Percentiles rank a stretch among this genome's conserved stretches.
phyloP scores from a whole-genome alignment of 179 eudicot genomes.

The Drosera spatulata region DNA sequence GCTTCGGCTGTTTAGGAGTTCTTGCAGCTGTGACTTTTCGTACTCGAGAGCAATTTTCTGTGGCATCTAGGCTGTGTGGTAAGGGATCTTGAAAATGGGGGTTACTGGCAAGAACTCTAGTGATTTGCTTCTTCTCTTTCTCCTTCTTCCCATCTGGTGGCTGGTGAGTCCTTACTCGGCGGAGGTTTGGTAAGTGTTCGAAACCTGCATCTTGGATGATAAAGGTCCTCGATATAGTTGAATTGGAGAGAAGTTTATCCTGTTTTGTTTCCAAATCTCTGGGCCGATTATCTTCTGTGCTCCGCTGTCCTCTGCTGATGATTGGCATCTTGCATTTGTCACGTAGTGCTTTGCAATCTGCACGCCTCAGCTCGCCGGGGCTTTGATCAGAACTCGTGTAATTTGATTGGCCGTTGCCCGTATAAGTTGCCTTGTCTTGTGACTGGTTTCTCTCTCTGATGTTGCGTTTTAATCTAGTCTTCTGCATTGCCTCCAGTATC shows the following conservation, averaged over 20 bases:
- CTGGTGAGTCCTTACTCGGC: conserved; percentile 9
- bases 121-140: conserved; percentile 11
- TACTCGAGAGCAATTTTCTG: conserved; percentile 9
- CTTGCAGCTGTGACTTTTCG: conserved; percentile 13
- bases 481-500: conserved; percentile 29
- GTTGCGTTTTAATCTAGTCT: conserved; percentile 11
- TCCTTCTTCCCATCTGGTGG: conserved; percentile 1
- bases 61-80: conserved; percentile 4
- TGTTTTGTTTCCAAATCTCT: conserved; percentile 7
- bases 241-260: conserved; percentile 4
- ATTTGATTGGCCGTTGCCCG: neutral
- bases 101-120: conserved; percentile 6
- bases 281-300: conserved; percentile 6
- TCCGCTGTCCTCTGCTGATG: conserved; percentile 2
- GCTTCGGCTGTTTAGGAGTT: conserved; percentile 11
- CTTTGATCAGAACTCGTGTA: conserved; percentile 4
- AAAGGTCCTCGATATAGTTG: conserved; percentile 2
- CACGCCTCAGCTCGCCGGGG: neutral
- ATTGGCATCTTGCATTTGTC: neutral
- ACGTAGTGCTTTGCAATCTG: conserved; percentile 1
- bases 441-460: conserved; percentile 6
- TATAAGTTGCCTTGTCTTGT: conserved; percentile 7
- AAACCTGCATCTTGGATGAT: conserved; percentile 4
- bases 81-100: conserved; percentile 7
- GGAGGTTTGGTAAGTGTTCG: conserved; percentile 8